Evolutionary conservation across 805 yeast genomes (phyloP).

Genomic region (Hanseniaspora taiwanica): DNA sequence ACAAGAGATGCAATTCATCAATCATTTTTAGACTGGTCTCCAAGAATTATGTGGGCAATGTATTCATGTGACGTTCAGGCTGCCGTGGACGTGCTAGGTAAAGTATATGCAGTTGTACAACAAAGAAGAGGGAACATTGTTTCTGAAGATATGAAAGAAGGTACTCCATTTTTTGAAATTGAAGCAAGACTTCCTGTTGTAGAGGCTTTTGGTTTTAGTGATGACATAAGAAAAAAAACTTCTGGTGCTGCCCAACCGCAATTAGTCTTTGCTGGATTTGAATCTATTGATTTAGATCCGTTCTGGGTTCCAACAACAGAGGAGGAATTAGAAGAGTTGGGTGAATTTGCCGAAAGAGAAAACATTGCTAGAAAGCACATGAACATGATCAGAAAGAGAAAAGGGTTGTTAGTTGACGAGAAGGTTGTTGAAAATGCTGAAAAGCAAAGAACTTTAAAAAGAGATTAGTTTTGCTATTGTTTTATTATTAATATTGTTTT

Average conservation of each 20-base stretch:
- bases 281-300: slow-evolving; percentile 81
- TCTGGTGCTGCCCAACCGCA: slow-evolving; percentile 98
- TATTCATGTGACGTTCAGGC: slow-evolving; percentile 93
- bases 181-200: slow-evolving; percentile 81
- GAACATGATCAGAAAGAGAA: slow-evolving; percentile 68
- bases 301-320: slow-evolving; percentile 99
- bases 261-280: slow-evolving; percentile 79
- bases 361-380: slow-evolving; percentile 81
- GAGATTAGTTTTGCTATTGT: slow-evolving; percentile 31
- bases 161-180: slow-evolving; percentile 89
- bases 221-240: slow-evolving; percentile 82
- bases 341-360: slow-evolving; percentile 85
- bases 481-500: no score
- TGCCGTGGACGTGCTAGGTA: slow-evolving; percentile 85
- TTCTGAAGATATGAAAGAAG: slow-evolving; percentile 94
- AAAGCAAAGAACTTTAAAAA: slow-evolving; percentile 80
- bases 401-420: slow-evolving; percentile 82
- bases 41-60: slow-evolving; percentile 84
- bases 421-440: slow-evolving; percentile 87
- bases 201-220: slow-evolving; percentile 94
- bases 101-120: slow-evolving; percentile 89
- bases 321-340: slow-evolving; percentile 86
- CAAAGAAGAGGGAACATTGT: slow-evolving; percentile 73
- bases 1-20: slow-evolving; percentile 63
- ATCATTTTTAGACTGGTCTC: slow-evolving; percentile 68